Base-by-base conservation (phyloP, 495 filamentous ascomycete genomes). In the Aspergillus taichungensis region DNA sequence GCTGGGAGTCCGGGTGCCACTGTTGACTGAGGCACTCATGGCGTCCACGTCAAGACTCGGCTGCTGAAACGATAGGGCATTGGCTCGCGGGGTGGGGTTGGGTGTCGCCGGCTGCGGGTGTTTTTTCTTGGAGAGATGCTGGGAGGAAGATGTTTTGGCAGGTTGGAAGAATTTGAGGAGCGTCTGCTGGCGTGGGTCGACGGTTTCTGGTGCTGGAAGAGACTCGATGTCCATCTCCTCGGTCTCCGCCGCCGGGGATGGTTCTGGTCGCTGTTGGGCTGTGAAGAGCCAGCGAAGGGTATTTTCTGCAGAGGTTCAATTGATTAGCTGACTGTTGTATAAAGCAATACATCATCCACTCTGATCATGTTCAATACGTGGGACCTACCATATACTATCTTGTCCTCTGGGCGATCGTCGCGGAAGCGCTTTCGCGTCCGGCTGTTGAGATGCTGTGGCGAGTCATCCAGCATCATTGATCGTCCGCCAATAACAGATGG, bases 351-450 rank as follows among this genome's bases (percentile, higher is more conserved):
- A 30, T n/a, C n/a, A n/a, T n/a, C n/a, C n/a, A 10, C 10, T 34
- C 13, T 8, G 12, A n/a, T 6, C 27, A 6, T 27, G 36, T 56
- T 36, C 35, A 14, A 37, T 3, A 10, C 38, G 32, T 6, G 18
- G 30, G 7, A n/a, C 66, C 57, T 39, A 75, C 71, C 64, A 55
- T 75, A 71, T 31, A 77, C 60, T 8, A 61, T 54, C 32, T 67
- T 54, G 6, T 75, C 70, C 18, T 66, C 62, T 0, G 74, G 74
- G 35, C 74, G 68, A 38, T 66, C 66, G 34, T 77, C 59, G 28
- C 72, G 63, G 44, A 71, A 71, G n/a, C 74, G 64, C 53, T 77
- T 77, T 46, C 68, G 62, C 29, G 74, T 77, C 6, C 74, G 70
- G 42, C 69, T 73, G 47, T 73, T 56, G 12, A 75, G 62, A 49